Conservation (phyloP, 352 stramenopile genomes). For the Phytophthora vignae region DNA sequence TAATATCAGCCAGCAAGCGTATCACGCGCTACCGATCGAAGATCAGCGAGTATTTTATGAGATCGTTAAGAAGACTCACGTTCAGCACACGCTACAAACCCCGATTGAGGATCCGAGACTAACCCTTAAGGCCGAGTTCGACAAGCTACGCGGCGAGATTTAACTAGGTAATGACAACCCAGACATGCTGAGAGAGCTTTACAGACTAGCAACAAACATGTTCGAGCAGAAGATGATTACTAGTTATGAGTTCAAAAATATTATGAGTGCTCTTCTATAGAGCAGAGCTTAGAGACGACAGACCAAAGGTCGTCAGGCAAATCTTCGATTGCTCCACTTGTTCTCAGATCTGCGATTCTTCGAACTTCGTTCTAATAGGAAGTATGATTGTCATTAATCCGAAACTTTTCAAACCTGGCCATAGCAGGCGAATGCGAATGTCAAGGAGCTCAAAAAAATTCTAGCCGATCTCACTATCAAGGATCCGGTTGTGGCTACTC, state of each 20-base stretch:
- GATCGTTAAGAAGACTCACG: neutral
- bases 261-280: neutral
- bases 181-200: neutral
- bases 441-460: neutral
- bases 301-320: too few species aligned
- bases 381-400: neutral
- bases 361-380: too few species aligned
- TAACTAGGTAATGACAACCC: neutral
- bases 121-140: neutral
- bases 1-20: neutral
- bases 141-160: neutral
- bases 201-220: neutral
- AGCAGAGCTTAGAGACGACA: too few species aligned
- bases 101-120: neutral
- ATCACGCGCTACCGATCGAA: neutral
- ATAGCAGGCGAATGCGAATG: neutral
- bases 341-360: too few species aligned
- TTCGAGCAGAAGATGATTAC: neutral
- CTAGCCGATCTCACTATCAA: neutral
- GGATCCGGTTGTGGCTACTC: neutral
- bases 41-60: neutral
- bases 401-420: neutral
- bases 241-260: neutral
- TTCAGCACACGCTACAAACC: neutral
- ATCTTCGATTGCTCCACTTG: too few species aligned